Evolutionary conservation across 176 grass and related monocot species (phyloP), one percentile per base, ranked within the genome.

Genomic region (maize (Zea mays)): DNA sequence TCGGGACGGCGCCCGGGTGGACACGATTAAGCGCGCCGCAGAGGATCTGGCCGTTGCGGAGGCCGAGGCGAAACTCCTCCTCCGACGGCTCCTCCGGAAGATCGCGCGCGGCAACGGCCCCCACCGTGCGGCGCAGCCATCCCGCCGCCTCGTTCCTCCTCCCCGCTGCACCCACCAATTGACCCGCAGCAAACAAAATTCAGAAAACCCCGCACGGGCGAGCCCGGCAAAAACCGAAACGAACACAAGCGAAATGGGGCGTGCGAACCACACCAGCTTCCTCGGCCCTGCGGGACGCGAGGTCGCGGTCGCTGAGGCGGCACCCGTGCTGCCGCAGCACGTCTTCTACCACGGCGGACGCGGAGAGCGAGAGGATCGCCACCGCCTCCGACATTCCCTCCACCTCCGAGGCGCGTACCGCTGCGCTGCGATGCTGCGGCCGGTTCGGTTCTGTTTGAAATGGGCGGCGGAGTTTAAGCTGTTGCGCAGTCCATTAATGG

Each of bases 11-110:
- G 59, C 96, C 96, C 11, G 90, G 96, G 80, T 99, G 96, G 73
- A 99, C 71, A 75, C 91, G 86, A 70, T 99, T 99, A 67, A 99
- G 90, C 74, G 92, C 96, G 85, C 87, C 90, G 87, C 96, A 99
- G 73, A 99, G 92, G 81, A 99, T 99, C 86, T 95, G 81, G 37
- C 96, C 96, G 61, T 89, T 99, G 55, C 90, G 90, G 50, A 99
- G 89, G 44, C 96, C 96, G 49, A 95, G 74, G 51, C 96, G 89
- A 72, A 95, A 94, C 71, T 99, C 96, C 80, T 99, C 96, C 92
- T 95, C 96, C 13, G 92, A 99, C 54, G 96, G 96, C 72, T 88
- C 87, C 74, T 90, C 88, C 7, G 96, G 96, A 67, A 99, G 87
- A 77, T 95, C 96, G 52, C 90, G 91, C 14, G 92, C 88, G 35